Base-by-base conservation (phyloP, 805 yeast genomes). In the Candida germanica region DNA sequence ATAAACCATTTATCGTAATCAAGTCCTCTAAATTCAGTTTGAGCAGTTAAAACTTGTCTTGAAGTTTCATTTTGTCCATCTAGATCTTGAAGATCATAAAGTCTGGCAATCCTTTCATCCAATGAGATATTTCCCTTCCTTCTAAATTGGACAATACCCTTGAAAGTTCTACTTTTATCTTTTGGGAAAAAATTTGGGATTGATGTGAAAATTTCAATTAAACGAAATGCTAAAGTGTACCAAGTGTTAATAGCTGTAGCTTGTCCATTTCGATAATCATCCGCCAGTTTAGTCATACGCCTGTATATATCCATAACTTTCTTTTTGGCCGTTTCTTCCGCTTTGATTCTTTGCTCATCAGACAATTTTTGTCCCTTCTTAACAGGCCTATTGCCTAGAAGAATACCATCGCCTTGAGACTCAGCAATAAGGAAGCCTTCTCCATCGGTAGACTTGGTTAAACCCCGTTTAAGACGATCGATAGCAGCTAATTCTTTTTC, bases 1-100 rank as follows among this genome's bases (percentile, higher is more conserved):
- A 75, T 79, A 56, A 87, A 87, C 98, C 98, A 93, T 24, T 73
- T 73, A 25, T 83, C 84, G 55, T 85, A 85, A 3, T 70, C 63
- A 14, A 88, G 61, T 0, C 96, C 96, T 39, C 95, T 69, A 51
- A 83, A 85, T 48, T 75, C 80, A 1, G 68, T 66, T 9, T 71
- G 71, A 0, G 85, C 73, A 0, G 79, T 73, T 48, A 58, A 50
- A 44, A 61, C 60, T 38, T 52, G 58, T 26, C 66, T 36, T 1
- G 63, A 39, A 20, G 46, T 48, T 22, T 55, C 62, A 13, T 52
- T 58, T 12, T 47, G 51, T n/a, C 52, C 50, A 43, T 65, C 66
- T 53, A 67, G 89, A 47, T 80, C 83, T 42, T 79, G 77, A 31
- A 86, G 62, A 45, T 79, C 71, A 7, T 80, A 75, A 36, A 87